Base-by-base conservation (phyloP, 1,284 basidiomycete genomes). In the Fomitiporia mediterranea region DNA sequence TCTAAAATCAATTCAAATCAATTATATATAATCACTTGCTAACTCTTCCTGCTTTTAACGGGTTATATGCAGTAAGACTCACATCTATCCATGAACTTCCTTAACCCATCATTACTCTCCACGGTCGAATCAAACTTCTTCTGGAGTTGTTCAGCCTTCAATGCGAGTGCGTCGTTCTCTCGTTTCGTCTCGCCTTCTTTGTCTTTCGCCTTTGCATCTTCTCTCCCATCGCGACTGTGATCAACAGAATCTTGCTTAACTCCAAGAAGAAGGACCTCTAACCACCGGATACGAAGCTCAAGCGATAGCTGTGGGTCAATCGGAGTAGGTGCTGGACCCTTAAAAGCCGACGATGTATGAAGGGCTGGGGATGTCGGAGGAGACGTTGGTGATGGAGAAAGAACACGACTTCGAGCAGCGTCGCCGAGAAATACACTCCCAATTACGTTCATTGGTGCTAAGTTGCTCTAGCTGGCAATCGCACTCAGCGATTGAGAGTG, bases 361-460 rank as follows among this genome's bases (percentile, higher is more conserved):
- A 19, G 15, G 11, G 4, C 11, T 3, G 57, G 54, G 19, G 51
- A 54, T 37, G 39, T 53, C 2, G 56, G 56, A 7, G 82, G 79
- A 32, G 83, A 81, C 13, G 85, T 81, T 0, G 78, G 77, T n/a
- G 82, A 77, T n/a, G 78, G 73, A 32, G 82, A 78, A 13, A 85
- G 67, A 32, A 83, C 70, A 34, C 84, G 80, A 59, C 77, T 75
- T 55, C 83, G 80, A 65, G 80, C 78, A 4, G 83, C 70, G 69
- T 89, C 86, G 53, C 86, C 87, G 56, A 89, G 76, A 67, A 89
- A 89, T 19, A 86, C 86, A 63, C 84, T 86, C 43, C 86, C 86
- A 53, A 89, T 28, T 15, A 59, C 55, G 27, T 55, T 59, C 57
- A 59, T 59, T 46, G 15, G 6, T 43, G 4, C 13, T 43, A n/a